These are phyloP conservation scores for Penicillium macrosclerotiorum DNA, from an alignment of 495 filamentous ascomycete genomes.

Conservation along the genomic window DNA sequence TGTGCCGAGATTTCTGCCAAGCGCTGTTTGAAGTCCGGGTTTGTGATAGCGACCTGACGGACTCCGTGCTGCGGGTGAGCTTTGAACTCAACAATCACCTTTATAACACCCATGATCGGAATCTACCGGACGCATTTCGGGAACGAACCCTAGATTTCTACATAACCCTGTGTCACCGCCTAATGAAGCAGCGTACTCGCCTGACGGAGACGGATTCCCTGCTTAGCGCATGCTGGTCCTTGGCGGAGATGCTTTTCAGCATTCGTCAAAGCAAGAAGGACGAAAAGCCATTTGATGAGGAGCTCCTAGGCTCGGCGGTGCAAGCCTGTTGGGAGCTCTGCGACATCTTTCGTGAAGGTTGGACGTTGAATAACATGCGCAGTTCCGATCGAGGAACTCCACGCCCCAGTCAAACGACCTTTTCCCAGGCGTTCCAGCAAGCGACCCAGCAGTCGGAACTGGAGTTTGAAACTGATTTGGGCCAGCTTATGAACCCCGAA, in stretches of 20 bases:
- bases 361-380: slow-evolving; percentile 83
- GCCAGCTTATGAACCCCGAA: slow-evolving; percentile 60
- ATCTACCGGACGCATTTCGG: slow-evolving; percentile 80
- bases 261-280: slow-evolving; percentile 80
- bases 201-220: slow-evolving; percentile 76
- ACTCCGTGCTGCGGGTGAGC: slow-evolving; percentile 85
- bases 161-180: slow-evolving; percentile 83
- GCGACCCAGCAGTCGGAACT: slow-evolving; percentile 35
- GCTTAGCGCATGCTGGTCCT: slow-evolving; percentile 81
- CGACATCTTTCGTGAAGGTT: slow-evolving; percentile 90
- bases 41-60: slow-evolving; percentile 69
- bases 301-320: slow-evolving; percentile 79
- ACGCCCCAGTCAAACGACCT: slow-evolving; percentile 73
- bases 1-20: slow-evolving; percentile 90
- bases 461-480: slow-evolving; percentile 30
- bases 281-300: slow-evolving; percentile 71
- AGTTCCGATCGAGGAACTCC: slow-evolving; percentile 86
- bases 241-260: slow-evolving; percentile 93
- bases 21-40: slow-evolving; percentile 80
- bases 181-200: slow-evolving; percentile 87
- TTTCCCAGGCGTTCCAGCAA: slow-evolving; percentile 53
- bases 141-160: slow-evolving; percentile 92
- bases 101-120: slow-evolving; percentile 85
- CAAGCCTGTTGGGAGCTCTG: slow-evolving; percentile 95
- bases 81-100: slow-evolving; percentile 95